These are phyloP conservation scores for Calocybe indica DNA, from an alignment of 768 basidiomycete genomes.

Conservation along the genomic window DNA sequence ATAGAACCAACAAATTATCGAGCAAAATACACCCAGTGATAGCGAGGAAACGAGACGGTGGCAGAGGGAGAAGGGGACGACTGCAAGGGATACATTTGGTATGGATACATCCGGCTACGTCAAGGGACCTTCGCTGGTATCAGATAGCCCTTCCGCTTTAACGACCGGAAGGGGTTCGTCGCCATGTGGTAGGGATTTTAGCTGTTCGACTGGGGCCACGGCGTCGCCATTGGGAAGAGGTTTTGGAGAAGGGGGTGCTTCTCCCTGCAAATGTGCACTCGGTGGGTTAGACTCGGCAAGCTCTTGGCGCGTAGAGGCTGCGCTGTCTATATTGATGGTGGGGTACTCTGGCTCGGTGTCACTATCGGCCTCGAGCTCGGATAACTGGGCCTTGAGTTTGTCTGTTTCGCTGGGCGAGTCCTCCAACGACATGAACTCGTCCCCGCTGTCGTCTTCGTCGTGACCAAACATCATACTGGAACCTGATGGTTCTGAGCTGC, in stretches of 20 bases:
- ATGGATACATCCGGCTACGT: slow-evolving; percentile 11
- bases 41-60: slow-evolving; percentile 9
- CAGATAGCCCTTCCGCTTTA: slow-evolving; percentile 60
- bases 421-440: slow-evolving; percentile 38
- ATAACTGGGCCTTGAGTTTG: slow-evolving; percentile 54
- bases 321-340: slow-evolving; percentile 23
- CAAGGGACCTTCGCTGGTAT: slow-evolving; percentile 56
- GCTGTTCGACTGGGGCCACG: slow-evolving; percentile 38
- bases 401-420: slow-evolving; percentile 48
- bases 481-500: slow-evolving; percentile 31
- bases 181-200: slow-evolving; percentile 43
- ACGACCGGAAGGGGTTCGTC: slow-evolving; percentile 48
- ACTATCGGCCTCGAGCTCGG: slow-evolving; percentile 49
- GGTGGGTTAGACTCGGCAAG: not conserved
- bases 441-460: slow-evolving; percentile 51
- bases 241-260: slow-evolving; percentile 41
- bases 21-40: slow-evolving; percentile 12
- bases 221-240: slow-evolving; percentile 40
- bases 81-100: slow-evolving; percentile 11
- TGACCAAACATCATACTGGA: slow-evolving; percentile 59
- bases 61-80: slow-evolving; percentile 9
- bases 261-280: slow-evolving; percentile 27
- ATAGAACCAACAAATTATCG: slow-evolving; percentile 19
- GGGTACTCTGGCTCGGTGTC: slow-evolving; percentile 32
- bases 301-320: not conserved